phyloP scores from a whole-genome alignment of 1,284 basidiomycete genomes.

The Sporisorium exsertum region DNA sequence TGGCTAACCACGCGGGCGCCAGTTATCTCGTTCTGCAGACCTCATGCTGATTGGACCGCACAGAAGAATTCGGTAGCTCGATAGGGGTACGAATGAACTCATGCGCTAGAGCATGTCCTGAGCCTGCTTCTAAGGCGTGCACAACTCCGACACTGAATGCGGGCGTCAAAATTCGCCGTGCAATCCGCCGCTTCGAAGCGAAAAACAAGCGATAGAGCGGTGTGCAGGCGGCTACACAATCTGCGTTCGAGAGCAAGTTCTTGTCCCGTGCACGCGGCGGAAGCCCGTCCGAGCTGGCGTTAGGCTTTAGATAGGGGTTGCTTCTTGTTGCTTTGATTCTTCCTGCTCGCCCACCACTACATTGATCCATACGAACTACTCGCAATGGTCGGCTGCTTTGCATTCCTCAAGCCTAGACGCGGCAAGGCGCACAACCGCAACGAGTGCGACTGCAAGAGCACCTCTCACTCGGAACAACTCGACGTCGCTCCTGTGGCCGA shows the following conservation, averaged over 20 bases:
- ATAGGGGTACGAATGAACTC: neutral
- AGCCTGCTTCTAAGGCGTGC: neutral
- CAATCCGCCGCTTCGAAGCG: conserved; percentile 2
- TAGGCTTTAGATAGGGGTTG: too few species aligned
- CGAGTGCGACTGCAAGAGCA: conserved; percentile 25
- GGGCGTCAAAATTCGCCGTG: neutral
- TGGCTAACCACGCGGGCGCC: neutral
- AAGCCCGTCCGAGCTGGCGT: neutral
- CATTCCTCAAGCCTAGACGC: conserved; percentile 38
- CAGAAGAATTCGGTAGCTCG: too few species aligned
- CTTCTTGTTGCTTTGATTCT: neutral
- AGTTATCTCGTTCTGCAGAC: too few species aligned
- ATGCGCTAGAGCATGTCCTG: neutral
- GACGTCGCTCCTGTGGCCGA: conserved; percentile 2
- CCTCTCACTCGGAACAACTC: neutral
- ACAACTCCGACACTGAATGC: neutral
- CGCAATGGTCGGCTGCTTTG: conserved; percentile 37
- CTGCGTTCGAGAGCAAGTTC: too few species aligned
- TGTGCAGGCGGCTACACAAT: neutral
- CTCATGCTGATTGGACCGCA: too few species aligned
- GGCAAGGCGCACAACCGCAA: conserved; percentile 15
- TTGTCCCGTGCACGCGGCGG: neutral
- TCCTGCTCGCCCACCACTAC: neutral
- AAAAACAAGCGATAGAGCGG: neutral
- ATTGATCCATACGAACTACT: neutral